Evolutionary conservation across 495 filamentous ascomycete species (phyloP).

Genomic region (Immersiella caudata): DNA sequence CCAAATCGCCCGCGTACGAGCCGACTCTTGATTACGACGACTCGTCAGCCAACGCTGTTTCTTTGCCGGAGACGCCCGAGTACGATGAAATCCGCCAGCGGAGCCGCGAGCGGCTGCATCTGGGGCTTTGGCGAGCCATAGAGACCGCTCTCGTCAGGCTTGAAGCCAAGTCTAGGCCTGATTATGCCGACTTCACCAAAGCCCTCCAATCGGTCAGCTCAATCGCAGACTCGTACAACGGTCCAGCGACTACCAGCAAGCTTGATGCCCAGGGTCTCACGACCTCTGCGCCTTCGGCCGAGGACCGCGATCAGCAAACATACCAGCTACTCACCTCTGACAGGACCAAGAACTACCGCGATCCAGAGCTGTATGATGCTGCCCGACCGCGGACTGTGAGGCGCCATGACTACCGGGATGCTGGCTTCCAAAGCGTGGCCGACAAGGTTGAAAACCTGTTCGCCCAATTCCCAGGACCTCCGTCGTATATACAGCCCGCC

Average conservation of each 20-base stretch:
- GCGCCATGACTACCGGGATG: constrained; percentile 38
- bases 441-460: constrained; percentile 37
- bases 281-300: not conserved
- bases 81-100: constrained; percentile 41
- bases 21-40: constrained; percentile 18
- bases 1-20: constrained; percentile 66
- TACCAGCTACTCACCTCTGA: constrained; percentile 40
- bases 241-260: constrained; percentile 1
- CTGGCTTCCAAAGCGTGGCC: constrained; percentile 36
- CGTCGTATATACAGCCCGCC: constrained; percentile 1
- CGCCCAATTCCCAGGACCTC: constrained; percentile 27
- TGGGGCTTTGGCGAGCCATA: constrained; percentile 23
- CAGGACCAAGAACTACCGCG: constrained; percentile 38
- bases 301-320: constrained; percentile 33
- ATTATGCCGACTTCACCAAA: constrained; percentile 32
- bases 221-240: constrained; percentile 25
- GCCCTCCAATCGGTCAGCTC: constrained; percentile 27
- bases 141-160: constrained; percentile 28
- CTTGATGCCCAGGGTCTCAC: constrained; percentile 12
- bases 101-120: constrained; percentile 17
- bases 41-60: constrained; percentile 20
- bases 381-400: constrained; percentile 29
- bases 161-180: constrained; percentile 25
- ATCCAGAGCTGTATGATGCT: constrained; percentile 37
- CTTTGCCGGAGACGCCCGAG: constrained; percentile 26